Percentiles rank a stretch among this genome's conserved stretches.
phyloP scores from a whole-genome alignment of 495 filamentous ascomycete genomes.

The Darksidea phi region DNA sequence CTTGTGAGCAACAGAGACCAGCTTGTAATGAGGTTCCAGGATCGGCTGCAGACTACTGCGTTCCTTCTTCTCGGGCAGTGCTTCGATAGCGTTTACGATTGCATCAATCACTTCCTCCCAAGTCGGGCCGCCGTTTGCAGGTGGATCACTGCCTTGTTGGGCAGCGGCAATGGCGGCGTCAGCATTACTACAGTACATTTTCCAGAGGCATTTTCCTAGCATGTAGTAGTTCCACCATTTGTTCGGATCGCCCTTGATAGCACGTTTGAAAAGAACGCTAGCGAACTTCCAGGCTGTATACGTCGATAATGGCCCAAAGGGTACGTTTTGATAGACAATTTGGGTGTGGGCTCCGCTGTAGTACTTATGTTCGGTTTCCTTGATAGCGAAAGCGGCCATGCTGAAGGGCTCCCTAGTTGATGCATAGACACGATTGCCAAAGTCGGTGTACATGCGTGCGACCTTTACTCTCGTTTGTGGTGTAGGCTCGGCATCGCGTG shows the following conservation, averaged over 20 bases:
- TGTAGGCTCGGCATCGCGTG: slow-evolving; percentile 59
- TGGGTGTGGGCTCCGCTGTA: slow-evolving; percentile 60
- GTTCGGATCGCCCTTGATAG: slow-evolving; percentile 70
- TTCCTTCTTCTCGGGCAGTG: slow-evolving; percentile 77
- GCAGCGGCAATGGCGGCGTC: slow-evolving; percentile 29
- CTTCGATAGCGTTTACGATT: slow-evolving; percentile 72
- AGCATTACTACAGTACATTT: slow-evolving; percentile 70
- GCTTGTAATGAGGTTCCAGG: slow-evolving; percentile 94
- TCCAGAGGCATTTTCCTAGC: slow-evolving; percentile 93
- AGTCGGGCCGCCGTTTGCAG: slow-evolving; percentile 25
- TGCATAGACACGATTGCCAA: slow-evolving; percentile 84
- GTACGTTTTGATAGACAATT: slow-evolving; percentile 70
- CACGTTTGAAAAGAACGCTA: slow-evolving; percentile 71
- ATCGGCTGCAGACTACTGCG: slow-evolving; percentile 80
- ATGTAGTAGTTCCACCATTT: slow-evolving; percentile 89
- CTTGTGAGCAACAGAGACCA: slow-evolving; percentile 83
- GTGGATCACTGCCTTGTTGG: neutral
- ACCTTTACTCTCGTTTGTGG: slow-evolving; percentile 65
- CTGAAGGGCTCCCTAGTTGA: slow-evolving; percentile 87
- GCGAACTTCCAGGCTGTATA: slow-evolving; percentile 89
- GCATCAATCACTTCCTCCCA: slow-evolving; percentile 64
- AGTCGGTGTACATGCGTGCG: slow-evolving; percentile 83
- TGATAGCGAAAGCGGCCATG: slow-evolving; percentile 62
- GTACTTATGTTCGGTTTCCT: slow-evolving; percentile 64
- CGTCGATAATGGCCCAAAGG: slow-evolving; percentile 69